Evolutionary conservation across 305 asterid species (phyloP), one percentile per base, ranked within the genome.

Genomic region (Euphrasia arctica): DNA sequence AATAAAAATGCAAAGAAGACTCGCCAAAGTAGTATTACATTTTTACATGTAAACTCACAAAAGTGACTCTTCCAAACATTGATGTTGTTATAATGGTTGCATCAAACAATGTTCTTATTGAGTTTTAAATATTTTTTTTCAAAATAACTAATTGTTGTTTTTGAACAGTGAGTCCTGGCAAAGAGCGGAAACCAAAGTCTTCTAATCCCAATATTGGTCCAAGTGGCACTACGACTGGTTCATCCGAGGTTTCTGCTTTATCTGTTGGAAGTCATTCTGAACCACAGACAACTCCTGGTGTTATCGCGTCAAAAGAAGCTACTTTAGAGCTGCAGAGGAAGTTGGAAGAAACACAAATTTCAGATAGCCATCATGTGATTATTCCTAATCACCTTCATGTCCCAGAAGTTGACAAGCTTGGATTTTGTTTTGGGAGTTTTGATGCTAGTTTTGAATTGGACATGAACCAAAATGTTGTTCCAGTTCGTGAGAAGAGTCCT

Each of bases 341-440:
- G 79, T 74, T 91, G 25, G 86, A 82, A 69, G 82, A 78, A 47
- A 63, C 77, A 0, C 88, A 74, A 72, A 71, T 92, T 66, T 83
- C 97, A 58, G 86, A 74, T 58, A 78, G 76, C 43, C 83, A 85
- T 64, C 90, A 85, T 77, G 98, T 92, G 67, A 82, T 87, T 72
- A 84, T 92, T 15, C 98, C 97, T 15, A 77, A 75, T 73, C 95
- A 91, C 68, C 85, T 89, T 48, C 98, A 91, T 72, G 95, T 87
- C 48, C 95, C 96, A 62, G 91, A 83, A 70, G 80, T 82, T 73
- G 89, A 84, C 63, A 89, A 89, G 67, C 97, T 91, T 64, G 95
- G 96, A 71, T 91, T 91, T 70, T 73, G 90, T 77, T 91, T 91
- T 82, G 98, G 98, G 78, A 91, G 95, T 77, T 91, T 91, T 73